phyloP scores from a whole-genome alignment of 495 filamentous ascomycete species.

The Pseudevernia furfuracea region DNA sequence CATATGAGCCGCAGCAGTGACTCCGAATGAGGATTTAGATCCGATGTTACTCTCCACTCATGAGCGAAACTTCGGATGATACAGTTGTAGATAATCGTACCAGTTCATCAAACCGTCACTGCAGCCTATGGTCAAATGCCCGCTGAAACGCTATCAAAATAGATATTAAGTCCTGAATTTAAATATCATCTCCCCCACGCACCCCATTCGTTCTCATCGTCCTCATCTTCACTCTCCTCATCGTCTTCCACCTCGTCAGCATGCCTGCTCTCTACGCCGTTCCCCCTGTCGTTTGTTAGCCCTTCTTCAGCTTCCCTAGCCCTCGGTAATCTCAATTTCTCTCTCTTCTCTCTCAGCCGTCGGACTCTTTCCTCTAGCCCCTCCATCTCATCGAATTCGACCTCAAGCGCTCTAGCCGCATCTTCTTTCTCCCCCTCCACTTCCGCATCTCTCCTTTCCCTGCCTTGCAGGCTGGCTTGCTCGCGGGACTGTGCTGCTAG shows the following conservation, averaged over 20 bases:
- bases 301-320: conserved; percentile 43
- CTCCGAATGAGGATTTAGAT: neutral
- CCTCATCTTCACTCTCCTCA: conserved; percentile 49
- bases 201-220: conserved; percentile 57
- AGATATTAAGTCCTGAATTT: neutral
- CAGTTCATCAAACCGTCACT: neutral
- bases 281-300: conserved; percentile 31
- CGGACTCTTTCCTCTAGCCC: conserved; percentile 72
- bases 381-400: conserved; percentile 95
- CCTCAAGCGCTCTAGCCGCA: conserved; percentile 67
- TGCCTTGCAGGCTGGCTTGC: conserved; percentile 44
- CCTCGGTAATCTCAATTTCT: conserved; percentile 55
- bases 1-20: conserved; percentile 29
- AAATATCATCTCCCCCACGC: conserved; percentile 46
- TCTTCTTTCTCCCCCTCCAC: conserved; percentile 81
- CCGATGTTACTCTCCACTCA: neutral
- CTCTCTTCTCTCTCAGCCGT: conserved; percentile 63
- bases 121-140: neutral
- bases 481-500: conserved; percentile 57
- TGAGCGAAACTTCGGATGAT: neutral
- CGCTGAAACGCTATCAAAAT: conserved; percentile 23
- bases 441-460: conserved; percentile 52
- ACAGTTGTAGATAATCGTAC: neutral
- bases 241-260: conserved; percentile 37
- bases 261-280: conserved; percentile 34